A percentile compares a stretch with the other conserved stretches of the same genome.
phyloP scores from a whole-genome alignment of 345 rosid species.

The Brassica juncea region DNA sequence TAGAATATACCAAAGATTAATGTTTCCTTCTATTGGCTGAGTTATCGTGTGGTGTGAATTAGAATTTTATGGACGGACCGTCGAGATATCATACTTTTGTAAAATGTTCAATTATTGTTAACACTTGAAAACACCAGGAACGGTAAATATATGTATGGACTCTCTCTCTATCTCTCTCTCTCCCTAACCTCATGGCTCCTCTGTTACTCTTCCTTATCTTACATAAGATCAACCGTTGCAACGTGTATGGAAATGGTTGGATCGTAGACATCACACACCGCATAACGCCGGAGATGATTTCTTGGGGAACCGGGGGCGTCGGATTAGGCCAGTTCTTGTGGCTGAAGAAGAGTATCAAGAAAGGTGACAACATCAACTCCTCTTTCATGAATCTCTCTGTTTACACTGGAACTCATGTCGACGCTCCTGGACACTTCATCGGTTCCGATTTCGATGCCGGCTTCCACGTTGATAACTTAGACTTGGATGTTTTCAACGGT shows the following conservation, averaged over 20 bases:
- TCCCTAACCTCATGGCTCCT: neutral
- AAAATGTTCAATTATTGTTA: neutral
- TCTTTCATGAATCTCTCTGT: neutral
- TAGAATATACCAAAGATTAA: neutral
- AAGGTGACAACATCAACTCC: neutral
- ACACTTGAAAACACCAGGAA: neutral
- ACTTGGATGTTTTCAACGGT: neutral
- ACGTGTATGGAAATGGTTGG: neutral
- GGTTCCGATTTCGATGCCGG: neutral
- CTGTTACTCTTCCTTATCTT: too few relatives aligned
- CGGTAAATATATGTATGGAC: neutral
- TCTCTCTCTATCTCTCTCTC: neutral
- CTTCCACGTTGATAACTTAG: neutral
- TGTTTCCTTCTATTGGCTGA: neutral
- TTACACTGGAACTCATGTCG: constrained; percentile 6
- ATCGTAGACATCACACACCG: constrained; percentile 3
- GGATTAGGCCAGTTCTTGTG: neutral
- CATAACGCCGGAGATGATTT: neutral
- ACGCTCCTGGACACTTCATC: constrained; percentile 9
- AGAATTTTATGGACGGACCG: neutral
- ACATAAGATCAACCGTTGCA: neutral
- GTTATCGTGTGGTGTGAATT: neutral
- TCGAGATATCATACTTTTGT: neutral
- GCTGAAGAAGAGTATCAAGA: constrained; percentile 7
- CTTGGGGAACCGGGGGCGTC: neutral